A percentile compares a stretch with the other conserved stretches of the same genome.
Evolutionary conservation across 805 yeast species (phyloP).

Genomic region (Cyberlindnera suaveolens): DNA sequence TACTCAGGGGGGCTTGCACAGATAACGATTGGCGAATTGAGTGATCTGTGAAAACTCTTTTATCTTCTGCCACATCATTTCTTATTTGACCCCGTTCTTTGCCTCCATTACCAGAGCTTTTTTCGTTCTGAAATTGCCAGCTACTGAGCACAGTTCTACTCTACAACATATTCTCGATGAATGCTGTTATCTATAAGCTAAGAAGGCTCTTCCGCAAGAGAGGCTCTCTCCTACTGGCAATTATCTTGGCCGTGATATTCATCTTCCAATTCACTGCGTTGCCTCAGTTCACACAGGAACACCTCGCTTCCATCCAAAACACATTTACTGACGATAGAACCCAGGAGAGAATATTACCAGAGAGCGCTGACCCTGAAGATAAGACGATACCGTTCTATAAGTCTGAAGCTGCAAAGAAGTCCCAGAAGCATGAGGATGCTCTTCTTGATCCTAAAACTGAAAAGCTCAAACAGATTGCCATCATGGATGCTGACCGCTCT

Average conservation of each 20-base stretch:
- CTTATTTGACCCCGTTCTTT: too few species aligned
- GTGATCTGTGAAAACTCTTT: too few species aligned
- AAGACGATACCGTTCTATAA: slow-evolving; percentile 23
- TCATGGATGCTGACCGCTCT: slow-evolving; percentile 26
- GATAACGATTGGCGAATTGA: too few species aligned
- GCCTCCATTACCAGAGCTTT: too few species aligned
- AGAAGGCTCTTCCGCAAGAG: slow-evolving; percentile 15
- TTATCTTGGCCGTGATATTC: slow-evolving; percentile 5
- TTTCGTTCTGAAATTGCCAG: too few species aligned
- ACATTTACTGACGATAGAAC: neutral
- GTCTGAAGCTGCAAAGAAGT: slow-evolving; percentile 14
- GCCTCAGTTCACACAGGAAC: slow-evolving; percentile 8
- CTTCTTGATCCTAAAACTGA: slow-evolving; percentile 4
- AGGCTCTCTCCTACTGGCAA: slow-evolving; percentile 8
- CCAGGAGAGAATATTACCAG: neutral
- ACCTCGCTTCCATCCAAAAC: slow-evolving; percentile 6
- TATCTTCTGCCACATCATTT: too few species aligned
- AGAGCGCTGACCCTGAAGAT: slow-evolving; percentile 8
- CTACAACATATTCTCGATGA: slow-evolving; percentile 1
- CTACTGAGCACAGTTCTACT: too few species aligned
- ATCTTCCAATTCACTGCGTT: slow-evolving; percentile 14
- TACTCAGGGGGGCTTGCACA: too few species aligned
- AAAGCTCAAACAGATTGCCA: slow-evolving; percentile 19
- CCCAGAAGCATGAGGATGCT: neutral
- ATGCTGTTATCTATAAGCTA: slow-evolving; percentile 8